Percentiles rank a stretch among this genome's conserved stretches.
These are phyloP conservation scores for Lecanicillium sp. DNA, from an alignment of 2,329 filamentous ascomycete species.

Conservation along the genomic window DNA sequence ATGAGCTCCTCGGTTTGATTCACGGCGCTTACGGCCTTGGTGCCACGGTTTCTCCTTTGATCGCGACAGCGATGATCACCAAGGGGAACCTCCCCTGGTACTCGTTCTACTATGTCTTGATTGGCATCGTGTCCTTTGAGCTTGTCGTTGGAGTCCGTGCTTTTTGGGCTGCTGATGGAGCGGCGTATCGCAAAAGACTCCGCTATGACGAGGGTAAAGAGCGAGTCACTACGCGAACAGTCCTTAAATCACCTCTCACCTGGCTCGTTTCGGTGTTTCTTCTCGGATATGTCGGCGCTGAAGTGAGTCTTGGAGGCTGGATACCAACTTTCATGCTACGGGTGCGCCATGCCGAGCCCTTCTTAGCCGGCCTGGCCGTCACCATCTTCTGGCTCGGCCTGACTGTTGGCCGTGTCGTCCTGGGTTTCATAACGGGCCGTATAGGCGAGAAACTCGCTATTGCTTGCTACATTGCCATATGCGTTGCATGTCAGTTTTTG, in stretches of 20 bases:
- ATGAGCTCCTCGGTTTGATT: constrained; percentile 65
- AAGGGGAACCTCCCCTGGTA: constrained; percentile 58
- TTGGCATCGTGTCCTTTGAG: constrained; percentile 49
- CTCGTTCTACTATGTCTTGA: constrained; percentile 68
- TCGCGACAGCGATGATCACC: constrained; percentile 66
- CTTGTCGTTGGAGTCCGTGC: constrained; percentile 38
- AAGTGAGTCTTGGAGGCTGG: constrained; percentile 70
- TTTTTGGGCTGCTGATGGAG: constrained; percentile 57
- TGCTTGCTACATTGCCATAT: constrained; percentile 52
- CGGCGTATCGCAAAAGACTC: constrained; percentile 39
- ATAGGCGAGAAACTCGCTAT: constrained; percentile 65
- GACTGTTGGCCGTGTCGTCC: constrained; percentile 60
- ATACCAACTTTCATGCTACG: constrained; percentile 82
- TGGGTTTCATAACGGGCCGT: constrained; percentile 69
- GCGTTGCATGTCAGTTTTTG: constrained; percentile 58
- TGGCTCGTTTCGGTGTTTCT: constrained; percentile 71
- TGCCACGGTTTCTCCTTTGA: constrained; percentile 58
- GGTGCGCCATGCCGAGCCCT: constrained; percentile 59
- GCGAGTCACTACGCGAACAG: constrained; percentile 35
- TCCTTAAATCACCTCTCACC: constrained; percentile 46
- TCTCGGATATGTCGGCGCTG: constrained; percentile 69
- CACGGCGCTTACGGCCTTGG: constrained; percentile 67
- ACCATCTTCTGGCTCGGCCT: constrained; percentile 83
- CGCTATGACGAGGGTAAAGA: constrained; percentile 21
- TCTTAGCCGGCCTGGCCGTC: constrained; percentile 65